Percentiles rank a stretch among this genome's conserved stretches.
Conservation (phyloP, 257 asterid genomes). For the Solanum virginianum region DNA sequence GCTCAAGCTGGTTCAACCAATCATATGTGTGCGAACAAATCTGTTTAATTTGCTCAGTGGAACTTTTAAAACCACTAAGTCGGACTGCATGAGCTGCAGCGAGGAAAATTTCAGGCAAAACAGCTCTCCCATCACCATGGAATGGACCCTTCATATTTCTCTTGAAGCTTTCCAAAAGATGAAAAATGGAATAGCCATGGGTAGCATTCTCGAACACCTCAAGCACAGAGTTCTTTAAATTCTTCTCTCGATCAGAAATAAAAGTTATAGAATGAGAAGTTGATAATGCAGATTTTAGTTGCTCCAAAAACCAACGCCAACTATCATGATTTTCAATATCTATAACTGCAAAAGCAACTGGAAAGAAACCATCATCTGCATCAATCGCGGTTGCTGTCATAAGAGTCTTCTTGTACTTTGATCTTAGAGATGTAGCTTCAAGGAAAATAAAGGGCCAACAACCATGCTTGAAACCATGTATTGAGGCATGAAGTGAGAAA, state of each 20-base stretch:
- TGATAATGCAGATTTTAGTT: constrained; percentile 51
- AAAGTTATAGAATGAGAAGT: constrained; percentile 48
- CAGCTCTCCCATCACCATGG: constrained; percentile 66
- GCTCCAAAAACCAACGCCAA: constrained; percentile 84
- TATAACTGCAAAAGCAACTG: constrained; percentile 70
- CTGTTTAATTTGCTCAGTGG: constrained; percentile 58
- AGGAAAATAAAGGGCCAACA: constrained; percentile 87
- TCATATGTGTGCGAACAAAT: constrained; percentile 52
- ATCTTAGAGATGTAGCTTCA: constrained; percentile 58
- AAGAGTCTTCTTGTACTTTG: constrained; percentile 56
- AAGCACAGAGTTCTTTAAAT: constrained; percentile 26
- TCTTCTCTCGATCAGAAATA: constrained; percentile 74
- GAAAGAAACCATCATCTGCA: constrained; percentile 79
- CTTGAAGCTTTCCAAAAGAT: constrained; percentile 76
- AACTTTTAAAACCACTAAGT: constrained; percentile 31
- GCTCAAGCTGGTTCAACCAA: constrained; percentile 57
- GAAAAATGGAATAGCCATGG: constrained; percentile 74
- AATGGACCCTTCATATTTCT: constrained; percentile 71
- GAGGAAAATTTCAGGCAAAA: constrained; percentile 54
- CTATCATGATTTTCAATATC: constrained; percentile 50
- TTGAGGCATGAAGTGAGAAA: constrained; percentile 44
- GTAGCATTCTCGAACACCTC: constrained; percentile 53
- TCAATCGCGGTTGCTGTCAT: constrained; percentile 72
- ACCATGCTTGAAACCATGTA: constrained; percentile 46
- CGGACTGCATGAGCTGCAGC: constrained; percentile 73